Base-by-base conservation (phyloP, 202 grass and related monocot species). In the Setaria viridis region DNA sequence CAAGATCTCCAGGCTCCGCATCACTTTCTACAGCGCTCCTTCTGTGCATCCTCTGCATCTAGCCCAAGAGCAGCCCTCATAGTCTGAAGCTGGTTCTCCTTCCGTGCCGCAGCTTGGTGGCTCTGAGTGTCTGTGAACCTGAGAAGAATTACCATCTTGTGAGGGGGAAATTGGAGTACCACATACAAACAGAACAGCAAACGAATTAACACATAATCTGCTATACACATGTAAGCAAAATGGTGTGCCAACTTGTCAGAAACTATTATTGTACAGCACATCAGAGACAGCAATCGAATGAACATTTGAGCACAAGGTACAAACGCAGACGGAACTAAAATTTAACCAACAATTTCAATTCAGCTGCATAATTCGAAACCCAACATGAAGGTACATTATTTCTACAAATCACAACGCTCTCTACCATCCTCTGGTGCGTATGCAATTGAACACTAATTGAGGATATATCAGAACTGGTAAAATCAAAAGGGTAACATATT, bases 21-120 rank as follows among this genome's bases (percentile, higher is more conserved):
- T 87, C 91, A 77, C 59, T 94, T 88, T 87, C 77, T 70, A 85
- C 66, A 34, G 4, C 9, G 9, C 71, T 19, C 63, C 89, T 87
- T 79, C 35, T 70, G 12, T 51, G 62, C 77, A 37, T 82, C 60
- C 76, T 75, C 62, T 47, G 29, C 48, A 42, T 93, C 90, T 72
- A 94, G 80, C 35, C 90, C 88, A 70, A 98, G 78, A 51, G 95
- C 93, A 73, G 54, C 82, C 72, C 93, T 92, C 81, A 98, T 62
- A 11, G 48, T 95, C 82, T 92, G 89, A 29, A 98, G 86, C 53
- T 95, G 90, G 56, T 88, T 91, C 78, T 95, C 93, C 85, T 98
- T 95, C 53, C 72, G 88, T 21, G 80, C 91, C 5, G 86, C 84
- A 19, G 90, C 67, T 4, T 92, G 91, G 83, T 98, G 96, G 68